Conservation (phyloP, 257 asterid genomes). For the Nicotiana noctiflora region DNA sequence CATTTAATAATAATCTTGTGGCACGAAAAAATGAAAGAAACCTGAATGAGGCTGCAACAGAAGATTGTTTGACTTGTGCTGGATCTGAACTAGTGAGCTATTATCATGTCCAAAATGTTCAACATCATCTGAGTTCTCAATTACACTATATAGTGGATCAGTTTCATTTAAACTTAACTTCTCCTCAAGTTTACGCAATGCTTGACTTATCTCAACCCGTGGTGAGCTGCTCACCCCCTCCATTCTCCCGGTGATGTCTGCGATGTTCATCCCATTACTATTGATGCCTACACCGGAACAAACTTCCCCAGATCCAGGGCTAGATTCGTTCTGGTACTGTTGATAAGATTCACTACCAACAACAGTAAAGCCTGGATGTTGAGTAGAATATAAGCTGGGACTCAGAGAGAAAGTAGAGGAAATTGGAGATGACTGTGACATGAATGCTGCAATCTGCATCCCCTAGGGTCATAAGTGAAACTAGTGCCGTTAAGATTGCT, state of each 20-base stretch:
- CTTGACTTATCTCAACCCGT: conserved; percentile 41
- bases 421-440: conserved; percentile 41
- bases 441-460: conserved; percentile 37
- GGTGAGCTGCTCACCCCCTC: conserved; percentile 45
- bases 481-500: background rate
- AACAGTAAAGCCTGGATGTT: conserved; percentile 46
- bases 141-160: conserved; percentile 27
- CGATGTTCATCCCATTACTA: conserved; percentile 22
- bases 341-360: conserved; percentile 48
- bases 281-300: conserved; percentile 34
- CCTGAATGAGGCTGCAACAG: conserved; percentile 32
- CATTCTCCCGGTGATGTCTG: conserved; percentile 24
- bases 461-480: conserved; percentile 37
- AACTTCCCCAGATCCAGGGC: conserved; percentile 67
- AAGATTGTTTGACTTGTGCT: conserved; percentile 33
- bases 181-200: conserved; percentile 58
- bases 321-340: conserved; percentile 29
- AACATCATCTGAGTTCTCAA: conserved; percentile 38
- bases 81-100: conserved; percentile 33
- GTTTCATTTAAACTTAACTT: conserved; percentile 69
- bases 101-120: conserved; percentile 34
- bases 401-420: conserved; percentile 43
- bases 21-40: conserved; percentile 5
- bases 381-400: conserved; percentile 43
- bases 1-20: background rate